Conservation (phyloP, 768 basidiomycete species). For the Xerocomellus amylosporus region DNA sequence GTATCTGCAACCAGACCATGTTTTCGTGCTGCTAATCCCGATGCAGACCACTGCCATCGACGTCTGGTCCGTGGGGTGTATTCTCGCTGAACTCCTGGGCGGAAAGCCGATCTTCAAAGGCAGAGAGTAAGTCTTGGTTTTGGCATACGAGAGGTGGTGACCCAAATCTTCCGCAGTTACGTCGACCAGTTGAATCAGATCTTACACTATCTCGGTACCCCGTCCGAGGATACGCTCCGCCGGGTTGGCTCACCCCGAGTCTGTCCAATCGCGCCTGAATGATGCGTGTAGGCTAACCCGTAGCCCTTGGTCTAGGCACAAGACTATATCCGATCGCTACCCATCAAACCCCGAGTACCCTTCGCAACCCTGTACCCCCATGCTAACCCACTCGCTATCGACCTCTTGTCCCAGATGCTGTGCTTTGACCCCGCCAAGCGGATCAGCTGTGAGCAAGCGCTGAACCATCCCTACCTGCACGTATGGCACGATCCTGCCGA, state of each 20-base stretch:
- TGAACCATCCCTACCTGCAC: slow-evolving; percentile 90
- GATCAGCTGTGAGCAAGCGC: slow-evolving; percentile 92
- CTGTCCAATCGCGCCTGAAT: slow-evolving; percentile 24
- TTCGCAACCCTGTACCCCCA: slow-evolving; percentile 91
- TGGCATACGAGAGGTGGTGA: not conserved
- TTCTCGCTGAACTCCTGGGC: slow-evolving; percentile 87
- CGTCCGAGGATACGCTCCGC: slow-evolving; percentile 92
- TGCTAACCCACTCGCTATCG: slow-evolving; percentile 92
- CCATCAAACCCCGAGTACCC: slow-evolving; percentile 92
- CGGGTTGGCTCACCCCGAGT: slow-evolving; percentile 95
- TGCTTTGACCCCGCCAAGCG: slow-evolving; percentile 96
- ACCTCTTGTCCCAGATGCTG: slow-evolving; percentile 86
- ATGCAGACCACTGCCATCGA: slow-evolving; percentile 86
- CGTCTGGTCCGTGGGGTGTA: slow-evolving; percentile 96
- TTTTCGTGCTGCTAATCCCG: slow-evolving; percentile 13
- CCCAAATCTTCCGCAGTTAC: slow-evolving; percentile 52
- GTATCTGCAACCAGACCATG: slow-evolving; percentile 24
- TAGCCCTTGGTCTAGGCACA: slow-evolving; percentile 61
- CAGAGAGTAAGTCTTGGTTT: slow-evolving; percentile 68
- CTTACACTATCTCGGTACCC: slow-evolving; percentile 96
- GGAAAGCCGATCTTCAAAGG: slow-evolving; percentile 98
- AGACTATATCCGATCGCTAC: slow-evolving; percentile 96
- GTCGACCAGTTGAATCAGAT: slow-evolving; percentile 99
- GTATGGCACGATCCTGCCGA: slow-evolving; percentile 99
- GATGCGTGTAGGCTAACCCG: not conserved